phyloP scores from a whole-genome alignment of 805 yeast species.

The Candida hispaniensis region DNA sequence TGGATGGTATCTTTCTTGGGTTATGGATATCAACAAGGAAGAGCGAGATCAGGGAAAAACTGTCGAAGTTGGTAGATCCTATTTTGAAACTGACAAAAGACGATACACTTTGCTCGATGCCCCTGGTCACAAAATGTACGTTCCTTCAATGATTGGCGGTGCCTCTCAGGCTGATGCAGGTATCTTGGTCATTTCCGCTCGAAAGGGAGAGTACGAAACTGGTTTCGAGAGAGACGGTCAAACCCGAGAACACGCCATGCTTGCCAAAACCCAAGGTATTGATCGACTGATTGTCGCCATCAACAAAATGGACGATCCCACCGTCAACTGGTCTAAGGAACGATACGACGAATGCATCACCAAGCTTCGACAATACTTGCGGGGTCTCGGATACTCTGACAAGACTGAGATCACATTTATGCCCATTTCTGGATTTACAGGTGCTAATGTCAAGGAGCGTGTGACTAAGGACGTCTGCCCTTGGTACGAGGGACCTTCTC shows the following conservation, averaged over 20 bases:
- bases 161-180: constrained; percentile 99
- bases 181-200: constrained; percentile 89
- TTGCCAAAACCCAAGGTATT: constrained; percentile 98
- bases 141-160: constrained; percentile 98
- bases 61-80: constrained; percentile 96
- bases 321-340: constrained; percentile 91
- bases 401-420: constrained; percentile 80
- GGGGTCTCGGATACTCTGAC: constrained; percentile 70
- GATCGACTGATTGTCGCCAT: constrained; percentile 86
- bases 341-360: constrained; percentile 91
- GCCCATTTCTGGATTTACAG: constrained; percentile 98
- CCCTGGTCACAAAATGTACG: constrained; percentile 99
- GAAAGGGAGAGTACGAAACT: constrained; percentile 99
- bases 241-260: constrained; percentile 93
- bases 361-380: constrained; percentile 63
- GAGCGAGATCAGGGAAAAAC: constrained; percentile 99
- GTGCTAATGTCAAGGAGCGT: constrained; percentile 89
- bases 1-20: constrained; percentile 99
- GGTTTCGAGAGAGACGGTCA: constrained; percentile 99
- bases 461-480: constrained; percentile 63
- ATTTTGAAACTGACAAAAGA: constrained; percentile 94
- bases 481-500: constrained; percentile 90
- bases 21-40: constrained; percentile 98
- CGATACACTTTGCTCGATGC: constrained; percentile 97
- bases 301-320: constrained; percentile 98